Base-by-base conservation (phyloP, 2,329 filamentous ascomycete genomes). In the Aspergillus fischeri region DNA sequence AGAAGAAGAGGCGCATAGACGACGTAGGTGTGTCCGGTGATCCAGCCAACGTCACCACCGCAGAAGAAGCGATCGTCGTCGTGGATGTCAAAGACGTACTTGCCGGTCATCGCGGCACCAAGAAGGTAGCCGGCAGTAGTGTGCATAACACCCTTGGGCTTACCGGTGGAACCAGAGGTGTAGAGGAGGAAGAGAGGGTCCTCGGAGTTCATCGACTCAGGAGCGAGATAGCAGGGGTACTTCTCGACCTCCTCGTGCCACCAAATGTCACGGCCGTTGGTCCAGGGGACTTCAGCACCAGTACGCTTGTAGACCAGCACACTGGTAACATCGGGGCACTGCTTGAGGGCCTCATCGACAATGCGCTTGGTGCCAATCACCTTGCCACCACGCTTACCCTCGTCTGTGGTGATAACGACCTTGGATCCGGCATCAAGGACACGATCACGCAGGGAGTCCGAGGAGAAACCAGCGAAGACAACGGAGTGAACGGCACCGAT, bases 221-320 rank as follows among this genome's bases (percentile, higher is more conserved):
- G 92, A 29, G 93, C 81, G 71, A 95, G 88, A 82, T 97, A 97
- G 68, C 86, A 83, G 62, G 94, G 94, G 85, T 91, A 97, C 81
- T 97, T 97, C 75, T 95, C 91, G 55, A 93, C 87, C 83, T 97
- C 93, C 80, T 97, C 94, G 77, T 97, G 92, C 94, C 94, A 99
- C 94, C 94, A 99, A 72, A 86, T 83, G 77, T 99, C 94, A 70
- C 94, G 87, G 64, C 91, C 92, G 65, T 85, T 78, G 53, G 91
- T 96, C 90, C 89, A 93, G 63, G 93, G 92, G 21, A 97, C 87
- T 53, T 97, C 92, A 51, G 92, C 88, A 53, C 93, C 93, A 41
- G 94, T 99, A 68, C 94, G 90, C 84, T 96, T 93, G 83, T 88
- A 97, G 56, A 99, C 94, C 42, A 99, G 82, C 67, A 91, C 90